phyloP scores from a whole-genome alignment of 768 basidiomycete genomes.

The Boletellus ananas region DNA sequence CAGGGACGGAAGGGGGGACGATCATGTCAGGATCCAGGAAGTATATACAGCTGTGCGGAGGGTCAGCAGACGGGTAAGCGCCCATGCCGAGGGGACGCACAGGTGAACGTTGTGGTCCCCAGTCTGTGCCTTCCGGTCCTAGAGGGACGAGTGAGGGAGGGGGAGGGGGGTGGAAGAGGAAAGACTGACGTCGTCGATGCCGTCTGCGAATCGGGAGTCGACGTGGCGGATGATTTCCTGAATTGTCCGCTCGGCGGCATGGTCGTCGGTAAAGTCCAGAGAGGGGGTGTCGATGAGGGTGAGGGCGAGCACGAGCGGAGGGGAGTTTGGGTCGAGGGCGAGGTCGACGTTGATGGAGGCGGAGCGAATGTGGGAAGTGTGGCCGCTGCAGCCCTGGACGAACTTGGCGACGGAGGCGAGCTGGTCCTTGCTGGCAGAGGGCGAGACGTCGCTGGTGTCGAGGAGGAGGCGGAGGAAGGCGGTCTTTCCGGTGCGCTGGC shows the following conservation, averaged over 20 bases:
- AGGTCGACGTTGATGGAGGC: conserved; percentile 70
- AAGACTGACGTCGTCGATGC: conserved; percentile 69
- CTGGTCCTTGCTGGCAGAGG: conserved; percentile 65
- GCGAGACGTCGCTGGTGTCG: conserved; percentile 71
- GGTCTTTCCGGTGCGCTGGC: conserved; percentile 81
- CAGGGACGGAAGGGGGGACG: conserved; percentile 64
- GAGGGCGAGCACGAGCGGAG: conserved; percentile 52
- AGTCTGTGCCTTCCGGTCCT: conserved; percentile 70
- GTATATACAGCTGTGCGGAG: conserved; percentile 66
- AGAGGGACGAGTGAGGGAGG: conserved; percentile 16
- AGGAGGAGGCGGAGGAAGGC: conserved; percentile 82
- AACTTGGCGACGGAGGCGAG: conserved; percentile 78
- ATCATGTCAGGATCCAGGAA: conserved; percentile 84
- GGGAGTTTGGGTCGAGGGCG: conserved; percentile 45
- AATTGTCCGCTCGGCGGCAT: conserved; percentile 58
- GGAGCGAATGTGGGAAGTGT: conserved; percentile 68
- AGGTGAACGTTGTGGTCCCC: conserved; percentile 81
- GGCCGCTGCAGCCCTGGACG: conserved; percentile 68
- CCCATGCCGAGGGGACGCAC: conserved; percentile 43
- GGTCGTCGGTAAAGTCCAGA: conserved; percentile 67
- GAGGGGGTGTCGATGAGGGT: conserved; percentile 82
- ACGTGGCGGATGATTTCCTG: conserved; percentile 67
- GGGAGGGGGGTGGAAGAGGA: conserved; percentile 15
- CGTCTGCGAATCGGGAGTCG: conserved; percentile 70
- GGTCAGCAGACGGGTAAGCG: conserved; percentile 24